Percentiles rank a stretch among this genome's conserved stretches.
Evolutionary conservation across 2,329 filamentous ascomycete genomes (phyloP).

Genomic region (Diaporthe helianthi): DNA sequence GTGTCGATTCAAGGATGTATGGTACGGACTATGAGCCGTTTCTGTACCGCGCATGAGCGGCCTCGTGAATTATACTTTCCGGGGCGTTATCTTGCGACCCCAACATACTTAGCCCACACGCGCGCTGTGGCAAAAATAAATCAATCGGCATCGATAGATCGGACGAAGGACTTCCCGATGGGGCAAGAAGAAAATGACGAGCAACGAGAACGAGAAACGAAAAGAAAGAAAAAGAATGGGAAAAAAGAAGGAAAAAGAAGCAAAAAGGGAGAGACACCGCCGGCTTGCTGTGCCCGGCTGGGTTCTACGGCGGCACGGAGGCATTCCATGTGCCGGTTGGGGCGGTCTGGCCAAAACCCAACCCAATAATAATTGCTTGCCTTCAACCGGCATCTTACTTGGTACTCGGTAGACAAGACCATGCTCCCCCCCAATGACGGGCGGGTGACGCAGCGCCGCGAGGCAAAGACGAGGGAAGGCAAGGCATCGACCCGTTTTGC

Average conservation of each 20-base stretch:
- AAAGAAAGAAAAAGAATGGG: neutral
- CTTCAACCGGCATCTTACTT: too few relatives aligned
- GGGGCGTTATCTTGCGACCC: slow-evolving; percentile 2
- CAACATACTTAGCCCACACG: neutral
- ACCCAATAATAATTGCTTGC: too few relatives aligned
- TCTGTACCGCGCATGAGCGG: neutral
- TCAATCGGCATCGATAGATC: slow-evolving; percentile 11
- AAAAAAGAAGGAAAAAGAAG: too few relatives aligned
- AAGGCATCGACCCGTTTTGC: slow-evolving; percentile 21
- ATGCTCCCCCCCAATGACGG: too few relatives aligned
- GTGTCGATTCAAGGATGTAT: slow-evolving; percentile 14
- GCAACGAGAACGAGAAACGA: neutral
- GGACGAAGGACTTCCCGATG: slow-evolving; percentile 7
- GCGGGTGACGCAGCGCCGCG: neutral
- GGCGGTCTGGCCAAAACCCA: neutral
- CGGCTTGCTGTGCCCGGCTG: too few relatives aligned
- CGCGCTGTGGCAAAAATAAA: neutral
- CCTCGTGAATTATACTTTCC: neutral
- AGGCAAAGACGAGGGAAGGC: too few relatives aligned
- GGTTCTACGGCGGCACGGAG: too few relatives aligned
- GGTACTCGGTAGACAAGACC: too few relatives aligned
- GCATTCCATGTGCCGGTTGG: slow-evolving; percentile 5
- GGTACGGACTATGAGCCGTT: too few relatives aligned
- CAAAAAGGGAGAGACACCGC: too few relatives aligned
- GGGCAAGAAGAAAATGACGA: too few relatives aligned